phyloP scores from a whole-genome alignment of 2,329 filamentous ascomycete genomes.

The Penicillium olsonii region DNA sequence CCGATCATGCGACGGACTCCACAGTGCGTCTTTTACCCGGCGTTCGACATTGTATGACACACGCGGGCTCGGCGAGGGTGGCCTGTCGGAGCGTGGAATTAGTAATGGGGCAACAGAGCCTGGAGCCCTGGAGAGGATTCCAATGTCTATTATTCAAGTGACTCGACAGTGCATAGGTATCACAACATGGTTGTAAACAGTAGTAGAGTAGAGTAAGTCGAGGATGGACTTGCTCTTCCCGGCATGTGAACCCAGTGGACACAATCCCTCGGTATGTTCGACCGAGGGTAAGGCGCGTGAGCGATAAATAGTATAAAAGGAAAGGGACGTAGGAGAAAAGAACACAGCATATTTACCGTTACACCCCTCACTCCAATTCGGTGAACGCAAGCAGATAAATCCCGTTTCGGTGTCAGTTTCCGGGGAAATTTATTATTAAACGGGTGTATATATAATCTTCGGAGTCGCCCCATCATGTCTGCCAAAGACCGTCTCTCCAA shows the following conservation, averaged over 20 bases:
- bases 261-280: background rate
- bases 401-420: constrained; percentile 28
- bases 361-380: constrained; percentile 28
- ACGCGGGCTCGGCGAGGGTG: constrained; percentile 17
- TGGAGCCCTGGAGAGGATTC: no score
- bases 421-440: constrained; percentile 12
- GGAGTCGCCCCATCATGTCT: constrained; percentile 1
- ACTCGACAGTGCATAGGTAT: no score
- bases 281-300: background rate
- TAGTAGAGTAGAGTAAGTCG: background rate
- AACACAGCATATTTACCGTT: background rate
- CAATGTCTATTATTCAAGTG: no score
- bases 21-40: constrained; percentile 26
- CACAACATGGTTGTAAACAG: no score
- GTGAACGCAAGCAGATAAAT: constrained; percentile 39
- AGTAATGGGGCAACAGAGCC: background rate
- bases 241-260: background rate
- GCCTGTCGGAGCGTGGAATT: constrained; percentile 16
- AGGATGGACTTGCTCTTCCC: background rate
- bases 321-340: background rate
- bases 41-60: constrained; percentile 24
- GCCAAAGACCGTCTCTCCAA: constrained; percentile 36
- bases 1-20: constrained; percentile 15
- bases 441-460: constrained; percentile 10
- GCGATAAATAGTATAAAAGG: background rate